Base-by-base conservation (phyloP, 805 yeast genomes). In the Yamadazyma insecticola region DNA sequence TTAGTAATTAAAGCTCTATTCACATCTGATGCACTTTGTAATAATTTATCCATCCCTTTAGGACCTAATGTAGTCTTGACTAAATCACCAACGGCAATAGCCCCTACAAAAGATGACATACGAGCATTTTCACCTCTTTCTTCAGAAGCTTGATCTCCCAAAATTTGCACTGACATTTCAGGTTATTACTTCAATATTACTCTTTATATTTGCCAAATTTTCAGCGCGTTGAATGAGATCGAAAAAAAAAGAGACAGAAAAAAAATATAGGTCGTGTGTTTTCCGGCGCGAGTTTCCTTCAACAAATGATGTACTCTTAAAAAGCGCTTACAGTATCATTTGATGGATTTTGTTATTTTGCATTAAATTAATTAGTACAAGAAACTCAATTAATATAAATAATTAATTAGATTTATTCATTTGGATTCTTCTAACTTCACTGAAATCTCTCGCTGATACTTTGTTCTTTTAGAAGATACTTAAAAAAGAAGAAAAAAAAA, bases 111-210 rank as follows among this genome's bases (percentile, higher is more conserved):
- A 2, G 98, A 87, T 5, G 96, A 85, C 67, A 90, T 70, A 68
- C 98, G 88, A 32, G 98, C 98, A 62, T 90, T 89, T 61, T 92
- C 98, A 26, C 92, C 98, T 52, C 97, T 77, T 64, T 90, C 98
- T 63, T 90, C 98, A 5, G 92, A 83, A 33, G 90, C 97, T 60
- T 90, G 96, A 56, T 92, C 97, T 40, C 96, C 95, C 63, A 92
- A 87, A 53, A 90, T 89, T 48, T 89, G 90, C 40, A 89, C 95
- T 45, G 89, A 80, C 94, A 64, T 63, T 6, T n/a, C n/a, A n/a
- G n/a, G n/a, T n/a, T n/a, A 4, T 18, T 23, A 10, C 12, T n/a
- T 14, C 10, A 13, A 16, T 11, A 19, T 26, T 22, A 29, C 22
- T 29, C 29, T 33, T 33, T 22, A 28, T 25, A 28, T 17, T 21